Conservation (phyloP, 2,329 filamentous ascomycete species). For the Neonectria ditissima region DNA sequence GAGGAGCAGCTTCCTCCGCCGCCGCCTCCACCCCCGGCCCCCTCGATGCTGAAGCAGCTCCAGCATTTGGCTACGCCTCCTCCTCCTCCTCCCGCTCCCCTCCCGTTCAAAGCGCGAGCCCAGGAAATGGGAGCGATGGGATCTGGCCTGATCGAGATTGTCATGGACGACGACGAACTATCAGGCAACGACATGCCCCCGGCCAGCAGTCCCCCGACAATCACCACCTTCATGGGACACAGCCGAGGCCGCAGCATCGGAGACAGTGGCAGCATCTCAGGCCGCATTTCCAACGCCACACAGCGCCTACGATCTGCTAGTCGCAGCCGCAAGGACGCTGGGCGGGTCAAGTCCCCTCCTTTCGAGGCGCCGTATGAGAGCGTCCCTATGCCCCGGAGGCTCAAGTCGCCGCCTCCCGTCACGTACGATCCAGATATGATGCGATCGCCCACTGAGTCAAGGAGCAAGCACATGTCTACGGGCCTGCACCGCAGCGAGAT, state of each 20-base stretch:
- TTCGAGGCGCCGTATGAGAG: slow-evolving; percentile 57
- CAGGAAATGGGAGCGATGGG: slow-evolving; percentile 60
- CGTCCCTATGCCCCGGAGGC: slow-evolving; percentile 47
- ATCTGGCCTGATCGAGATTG: slow-evolving; percentile 73
- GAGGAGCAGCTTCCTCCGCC: slow-evolving; percentile 64
- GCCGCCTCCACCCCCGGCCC: slow-evolving; percentile 62
- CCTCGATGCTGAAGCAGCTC: slow-evolving; percentile 70
- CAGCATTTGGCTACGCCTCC: slow-evolving; percentile 71
- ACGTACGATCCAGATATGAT: slow-evolving; percentile 53
- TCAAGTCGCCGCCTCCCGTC: slow-evolving; percentile 52
- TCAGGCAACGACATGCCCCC: slow-evolving; percentile 38
- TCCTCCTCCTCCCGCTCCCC: slow-evolving; percentile 70
- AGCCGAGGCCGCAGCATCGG: slow-evolving; percentile 68
- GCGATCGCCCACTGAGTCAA: slow-evolving; percentile 49
- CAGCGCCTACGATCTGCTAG: slow-evolving; percentile 72
- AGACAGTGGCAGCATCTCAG: slow-evolving; percentile 63
- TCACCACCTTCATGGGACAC: slow-evolving; percentile 55
- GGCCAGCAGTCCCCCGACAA: slow-evolving; percentile 53
- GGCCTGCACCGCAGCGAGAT: slow-evolving; percentile 67
- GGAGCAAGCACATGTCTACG: slow-evolving; percentile 58
- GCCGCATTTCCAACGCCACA: slow-evolving; percentile 67
- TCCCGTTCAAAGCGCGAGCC: slow-evolving; percentile 58
- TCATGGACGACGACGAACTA: slow-evolving; percentile 70
- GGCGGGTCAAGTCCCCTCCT: slow-evolving; percentile 42
- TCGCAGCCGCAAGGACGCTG: slow-evolving; percentile 62